Conservation (phyloP, 805 yeast genomes). For the Metschnikowia cerradonensis region DNA sequence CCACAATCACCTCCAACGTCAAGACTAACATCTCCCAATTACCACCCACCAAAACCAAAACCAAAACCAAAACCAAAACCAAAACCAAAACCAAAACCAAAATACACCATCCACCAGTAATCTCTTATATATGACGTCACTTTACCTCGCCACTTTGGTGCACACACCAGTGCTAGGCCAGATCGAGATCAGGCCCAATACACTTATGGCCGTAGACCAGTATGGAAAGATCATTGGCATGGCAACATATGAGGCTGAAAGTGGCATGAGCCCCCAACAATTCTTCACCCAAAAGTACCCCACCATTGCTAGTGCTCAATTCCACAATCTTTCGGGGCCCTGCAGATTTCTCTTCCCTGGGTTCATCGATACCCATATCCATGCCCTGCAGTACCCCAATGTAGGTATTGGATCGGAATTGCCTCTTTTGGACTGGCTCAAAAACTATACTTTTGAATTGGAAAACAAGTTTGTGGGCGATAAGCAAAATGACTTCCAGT, state of each 20-base stretch:
- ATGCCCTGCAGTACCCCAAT: constrained; percentile 44
- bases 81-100: not conserved
- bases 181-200: constrained; percentile 51
- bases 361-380: constrained; percentile 43
- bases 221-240: constrained; percentile 51
- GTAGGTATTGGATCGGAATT: constrained; percentile 70
- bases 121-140: constrained; percentile 15
- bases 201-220: constrained; percentile 60
- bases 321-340: constrained; percentile 32
- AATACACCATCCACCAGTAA: no score
- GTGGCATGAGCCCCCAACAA: constrained; percentile 13
- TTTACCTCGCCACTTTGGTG: constrained; percentile 66
- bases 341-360: constrained; percentile 60
- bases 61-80: not conserved
- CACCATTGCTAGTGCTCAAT: constrained; percentile 3
- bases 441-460: constrained; percentile 82
- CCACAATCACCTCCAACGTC: not conserved
- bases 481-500: constrained; percentile 33
- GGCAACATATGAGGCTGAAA: constrained; percentile 13
- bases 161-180: constrained; percentile 63
- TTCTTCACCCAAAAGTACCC: constrained; percentile 15
- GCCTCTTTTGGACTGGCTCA: constrained; percentile 86
- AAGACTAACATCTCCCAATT: not conserved
- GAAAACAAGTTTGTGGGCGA: constrained; percentile 56
- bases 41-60: no score